Percentiles rank a stretch among this genome's conserved stretches.
Evolutionary conservation across 2,329 filamentous ascomycete genomes (phyloP).

Genomic region (Phialophora expanda): DNA sequence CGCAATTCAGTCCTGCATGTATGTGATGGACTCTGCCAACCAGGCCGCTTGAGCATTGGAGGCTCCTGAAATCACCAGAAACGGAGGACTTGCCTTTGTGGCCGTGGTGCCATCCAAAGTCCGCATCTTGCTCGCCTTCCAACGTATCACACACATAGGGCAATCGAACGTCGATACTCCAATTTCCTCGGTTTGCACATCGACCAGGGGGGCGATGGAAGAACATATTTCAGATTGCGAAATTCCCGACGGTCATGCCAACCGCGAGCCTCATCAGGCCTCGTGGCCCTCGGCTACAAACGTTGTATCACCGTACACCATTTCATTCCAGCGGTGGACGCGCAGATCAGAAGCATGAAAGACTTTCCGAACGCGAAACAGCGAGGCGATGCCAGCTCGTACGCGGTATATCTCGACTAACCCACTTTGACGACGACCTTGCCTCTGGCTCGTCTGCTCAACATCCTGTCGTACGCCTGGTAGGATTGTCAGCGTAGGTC

Average conservation of each 20-base stretch:
- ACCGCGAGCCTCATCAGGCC: background rate
- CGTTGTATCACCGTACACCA: background rate
- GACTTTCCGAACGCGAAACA: background rate
- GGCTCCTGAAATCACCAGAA: no score
- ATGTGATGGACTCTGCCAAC: no score
- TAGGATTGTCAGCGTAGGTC: background rate
- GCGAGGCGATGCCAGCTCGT: background rate
- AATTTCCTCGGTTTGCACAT: background rate
- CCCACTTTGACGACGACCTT: conserved; percentile 13
- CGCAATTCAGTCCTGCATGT: no score
- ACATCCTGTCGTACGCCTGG: conserved; percentile 13
- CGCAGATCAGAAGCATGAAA: background rate
- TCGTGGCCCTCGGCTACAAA: background rate
- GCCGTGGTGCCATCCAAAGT: no score
- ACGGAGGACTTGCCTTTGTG: no score
- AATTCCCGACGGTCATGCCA: background rate
- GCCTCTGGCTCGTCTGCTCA: conserved; percentile 13
- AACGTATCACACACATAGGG: no score
- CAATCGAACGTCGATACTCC: no score
- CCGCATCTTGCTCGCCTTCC: no score
- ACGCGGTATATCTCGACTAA: background rate
- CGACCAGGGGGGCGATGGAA: background rate
- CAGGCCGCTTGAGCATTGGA: no score
- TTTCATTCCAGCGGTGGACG: background rate
- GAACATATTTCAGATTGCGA: background rate